A percentile compares a stretch with the other conserved stretches of the same genome.
These are phyloP conservation scores for Thoreauomyces humboldtii DNA, from an alignment of 192 early-diverging fungal genomes.

Conservation along the genomic window DNA sequence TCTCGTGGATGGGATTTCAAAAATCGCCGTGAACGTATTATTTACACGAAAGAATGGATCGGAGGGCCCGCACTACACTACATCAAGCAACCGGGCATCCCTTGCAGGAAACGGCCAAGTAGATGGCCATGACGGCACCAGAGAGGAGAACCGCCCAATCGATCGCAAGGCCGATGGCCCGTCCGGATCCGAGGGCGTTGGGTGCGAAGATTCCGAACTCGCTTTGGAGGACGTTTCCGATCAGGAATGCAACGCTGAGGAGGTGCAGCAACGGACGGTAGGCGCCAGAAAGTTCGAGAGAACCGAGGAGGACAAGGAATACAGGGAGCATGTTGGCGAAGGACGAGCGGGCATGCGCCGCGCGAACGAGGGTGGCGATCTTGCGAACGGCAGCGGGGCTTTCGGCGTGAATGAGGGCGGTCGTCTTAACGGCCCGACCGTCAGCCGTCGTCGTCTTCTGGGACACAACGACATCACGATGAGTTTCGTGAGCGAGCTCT, in stretches of 20 bases:
- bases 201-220: conserved; percentile 13
- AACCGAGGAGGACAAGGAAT: conserved; percentile 25
- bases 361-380: conserved; percentile 16
- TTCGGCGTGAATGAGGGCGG: conserved; percentile 24
- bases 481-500: conserved; percentile 24
- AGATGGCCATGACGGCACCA: conserved; percentile 58
- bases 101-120: conserved; percentile 17
- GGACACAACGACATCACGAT: conserved; percentile 33
- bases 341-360: conserved; percentile 22
- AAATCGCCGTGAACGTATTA: too few species aligned
- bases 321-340: conserved; percentile 30
- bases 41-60: too few species aligned
- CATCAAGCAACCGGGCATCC: conserved; percentile 22
- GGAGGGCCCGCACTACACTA: too few species aligned
- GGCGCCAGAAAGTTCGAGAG: conserved; percentile 33
- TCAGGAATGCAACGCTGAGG: conserved; percentile 28
- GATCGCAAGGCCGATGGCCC: conserved; percentile 12
- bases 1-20: too few species aligned
- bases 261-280: conserved; percentile 34
- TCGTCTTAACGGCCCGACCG: conserved; percentile 14
- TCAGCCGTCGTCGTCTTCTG: conserved; percentile 12
- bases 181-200: conserved; percentile 2
- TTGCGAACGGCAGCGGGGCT: not conserved
- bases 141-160: conserved; percentile 19
- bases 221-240: conserved; percentile 26